Base-by-base conservation (phyloP, 2,329 filamentous ascomycete genomes). In the Pestalotiopsis sp. region DNA sequence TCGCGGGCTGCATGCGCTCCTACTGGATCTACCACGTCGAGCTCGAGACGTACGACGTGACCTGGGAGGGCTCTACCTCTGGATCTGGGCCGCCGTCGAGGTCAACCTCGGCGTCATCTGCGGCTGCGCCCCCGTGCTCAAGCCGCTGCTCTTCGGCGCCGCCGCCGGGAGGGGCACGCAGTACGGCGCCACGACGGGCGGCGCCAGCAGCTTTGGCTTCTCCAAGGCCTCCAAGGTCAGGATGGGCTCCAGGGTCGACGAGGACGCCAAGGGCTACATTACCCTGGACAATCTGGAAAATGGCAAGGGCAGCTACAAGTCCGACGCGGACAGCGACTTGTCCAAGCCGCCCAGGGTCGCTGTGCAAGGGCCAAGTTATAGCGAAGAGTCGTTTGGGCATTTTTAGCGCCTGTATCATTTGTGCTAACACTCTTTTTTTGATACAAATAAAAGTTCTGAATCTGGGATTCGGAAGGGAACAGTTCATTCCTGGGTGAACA, bases 51-150 rank as follows among this genome's bases (percentile, higher is more conserved):
- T 82, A 80, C 70, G 81, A 83, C 68, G 77, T 82, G 0, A 83
- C 80, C 2, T 83, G 81, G 81, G 71, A 81, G 9, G 80, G 80
- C 0, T 80, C 52, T 72, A 80, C 14, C 73, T 82, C n/a, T 83
- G 81, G 81, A 79, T 81, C 38, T 82, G 81, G 81, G 82, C 80
- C 0, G 79, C 81, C 0, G 77, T 82, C 20, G 81, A 83, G 68
- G 80, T 79, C 1, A 81, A 82, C 59, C 69, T 82, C n/a, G 81
- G 80, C 13, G 76, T 83, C n/a, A 81, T 82, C 31, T 82, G 80
- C 61, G 81, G 80, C 12, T 82, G 79, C 56, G 75, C 81, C 1
- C 81, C 81, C 0, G 78, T 77, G 23, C 73, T 82, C 23, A 76
- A 75, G 68, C 69, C 74, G 4, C 64, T 78, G 1, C 77, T 75